Percentiles rank a stretch among this genome's conserved stretches.
These are phyloP conservation scores for Coemansia sp. DNA, from an alignment of 192 early-diverging fungal species.

Conservation along the genomic window DNA sequence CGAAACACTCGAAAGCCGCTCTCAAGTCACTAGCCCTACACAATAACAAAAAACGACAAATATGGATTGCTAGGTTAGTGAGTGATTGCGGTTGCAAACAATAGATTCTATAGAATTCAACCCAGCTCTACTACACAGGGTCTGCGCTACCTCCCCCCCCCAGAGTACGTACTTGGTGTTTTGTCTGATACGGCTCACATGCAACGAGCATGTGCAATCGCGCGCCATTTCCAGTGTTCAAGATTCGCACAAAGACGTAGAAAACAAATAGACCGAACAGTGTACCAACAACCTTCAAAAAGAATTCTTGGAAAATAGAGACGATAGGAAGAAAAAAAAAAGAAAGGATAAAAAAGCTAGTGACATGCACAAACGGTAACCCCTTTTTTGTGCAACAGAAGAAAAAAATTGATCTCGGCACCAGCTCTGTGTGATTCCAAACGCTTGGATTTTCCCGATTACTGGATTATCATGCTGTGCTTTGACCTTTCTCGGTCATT, in stretches of 20 bases:
- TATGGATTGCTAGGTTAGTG: background rate
- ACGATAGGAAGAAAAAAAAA: background rate
- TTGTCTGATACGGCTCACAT: constrained; percentile 52
- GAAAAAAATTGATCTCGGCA: background rate
- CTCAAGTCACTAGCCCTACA: constrained; percentile 43
- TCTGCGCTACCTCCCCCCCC: too few relatives aligned
- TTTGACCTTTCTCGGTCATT: background rate
- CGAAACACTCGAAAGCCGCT: constrained; percentile 42
- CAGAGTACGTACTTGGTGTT: constrained; percentile 39
- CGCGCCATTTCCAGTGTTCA: constrained; percentile 35
- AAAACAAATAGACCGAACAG: background rate
- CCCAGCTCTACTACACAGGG: constrained; percentile 7
- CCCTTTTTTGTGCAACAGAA: background rate
- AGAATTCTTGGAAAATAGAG: background rate
- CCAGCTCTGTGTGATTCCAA: background rate
- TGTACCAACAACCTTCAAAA: background rate
- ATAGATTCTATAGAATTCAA: background rate
- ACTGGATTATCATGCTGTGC: background rate
- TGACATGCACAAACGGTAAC: background rate
- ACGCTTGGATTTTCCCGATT: background rate
- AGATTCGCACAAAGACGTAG: background rate
- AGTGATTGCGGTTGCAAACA: background rate
- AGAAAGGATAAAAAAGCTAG: background rate
- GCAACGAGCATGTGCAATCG: constrained; percentile 55
- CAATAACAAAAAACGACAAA: background rate